Evolutionary conservation across 2,329 filamentous ascomycete species (phyloP).

Genomic region (Incumbomyces lentus): DNA sequence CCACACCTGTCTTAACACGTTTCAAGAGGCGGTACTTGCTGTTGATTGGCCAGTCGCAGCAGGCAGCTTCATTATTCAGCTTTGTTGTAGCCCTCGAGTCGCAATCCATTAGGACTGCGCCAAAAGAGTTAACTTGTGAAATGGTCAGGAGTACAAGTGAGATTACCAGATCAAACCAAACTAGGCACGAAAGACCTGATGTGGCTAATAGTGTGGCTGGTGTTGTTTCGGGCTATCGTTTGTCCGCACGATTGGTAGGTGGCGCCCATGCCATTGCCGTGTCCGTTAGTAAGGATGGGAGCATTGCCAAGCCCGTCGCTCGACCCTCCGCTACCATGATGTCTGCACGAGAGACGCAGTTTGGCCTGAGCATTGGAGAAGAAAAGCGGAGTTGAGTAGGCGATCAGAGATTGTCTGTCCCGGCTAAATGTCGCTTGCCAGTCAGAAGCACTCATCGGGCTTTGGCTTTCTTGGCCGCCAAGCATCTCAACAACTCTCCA

Average conservation of each 20-base stretch:
- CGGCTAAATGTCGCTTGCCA: not conserved
- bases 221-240: not conserved
- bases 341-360: not conserved
- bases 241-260: not conserved
- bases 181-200: not conserved
- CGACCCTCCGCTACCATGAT: not conserved
- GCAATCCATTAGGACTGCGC: not conserved
- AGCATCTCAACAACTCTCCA: not conserved
- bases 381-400: not conserved
- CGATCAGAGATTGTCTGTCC: not conserved
- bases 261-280: no score
- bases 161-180: not conserved
- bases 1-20: no score
- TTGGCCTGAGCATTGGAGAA: not conserved
- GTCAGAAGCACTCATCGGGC: not conserved
- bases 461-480: conserved; percentile 1
- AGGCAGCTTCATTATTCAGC: no score
- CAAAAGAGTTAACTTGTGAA: not conserved
- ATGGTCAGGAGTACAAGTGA: not conserved
- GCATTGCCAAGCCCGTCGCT: not conserved
- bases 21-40: no score
- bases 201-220: not conserved
- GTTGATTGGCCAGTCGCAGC: no score
- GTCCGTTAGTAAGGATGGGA: not conserved
- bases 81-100: not conserved